These are phyloP conservation scores for Meyerozyma guilliermondii DNA, from an alignment of 1,139 yeast species.

Conservation along the genomic window DNA sequence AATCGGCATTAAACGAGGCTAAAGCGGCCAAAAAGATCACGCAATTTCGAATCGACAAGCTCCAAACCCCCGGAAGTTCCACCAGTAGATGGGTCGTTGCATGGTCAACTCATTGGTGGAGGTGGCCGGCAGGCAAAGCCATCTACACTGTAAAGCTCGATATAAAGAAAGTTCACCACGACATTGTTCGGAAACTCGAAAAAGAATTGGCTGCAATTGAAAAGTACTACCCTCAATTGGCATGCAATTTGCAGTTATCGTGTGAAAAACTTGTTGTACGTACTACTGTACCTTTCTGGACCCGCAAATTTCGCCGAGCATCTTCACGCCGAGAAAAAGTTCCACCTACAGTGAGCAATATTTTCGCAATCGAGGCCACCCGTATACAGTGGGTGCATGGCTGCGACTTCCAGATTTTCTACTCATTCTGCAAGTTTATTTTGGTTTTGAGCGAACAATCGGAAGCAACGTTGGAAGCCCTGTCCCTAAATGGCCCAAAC, in stretches of 20 bases:
- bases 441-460: neutral
- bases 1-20: constrained; percentile 5
- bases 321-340: neutral
- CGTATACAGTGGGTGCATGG: neutral
- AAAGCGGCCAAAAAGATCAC: constrained; percentile 8
- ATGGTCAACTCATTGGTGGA: constrained; percentile 10
- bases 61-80: neutral
- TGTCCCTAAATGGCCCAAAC: neutral
- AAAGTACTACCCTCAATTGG: neutral
- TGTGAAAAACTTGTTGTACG: neutral
- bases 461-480: neutral
- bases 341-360: too few species aligned
- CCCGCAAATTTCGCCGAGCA: neutral
- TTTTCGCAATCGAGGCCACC: neutral
- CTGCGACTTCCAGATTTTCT: neutral
- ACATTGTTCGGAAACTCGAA: neutral
- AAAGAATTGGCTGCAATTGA: neutral
- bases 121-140: neutral
- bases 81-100: constrained; percentile 18
- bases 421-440: neutral
- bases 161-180: neutral
- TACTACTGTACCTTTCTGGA: neutral
- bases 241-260: neutral
- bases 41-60: constrained; percentile 3
- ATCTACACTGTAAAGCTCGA: neutral